phyloP scores from a whole-genome alignment of 73 alveolate species.

The Tetrahymena malaccensis region DNA sequence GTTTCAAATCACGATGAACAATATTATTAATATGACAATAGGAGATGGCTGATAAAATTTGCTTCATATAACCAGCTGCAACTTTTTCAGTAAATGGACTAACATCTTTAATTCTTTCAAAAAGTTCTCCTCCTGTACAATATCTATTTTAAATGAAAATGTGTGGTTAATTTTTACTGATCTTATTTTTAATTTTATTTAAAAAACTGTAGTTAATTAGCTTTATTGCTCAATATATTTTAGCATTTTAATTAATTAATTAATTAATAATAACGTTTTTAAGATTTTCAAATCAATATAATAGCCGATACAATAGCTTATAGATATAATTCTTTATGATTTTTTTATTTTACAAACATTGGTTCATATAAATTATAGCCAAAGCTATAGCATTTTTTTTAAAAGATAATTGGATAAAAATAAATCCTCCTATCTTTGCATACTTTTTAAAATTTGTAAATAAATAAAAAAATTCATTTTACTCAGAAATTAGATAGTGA shows the following conservation, averaged over 20 bases:
- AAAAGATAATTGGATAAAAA: no score
- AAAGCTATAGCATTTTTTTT: no score
- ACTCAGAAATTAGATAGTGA: conserved; percentile 30
- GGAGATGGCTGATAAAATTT: conserved; percentile 59
- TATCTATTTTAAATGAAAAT: neutral
- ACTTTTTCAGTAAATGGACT: conserved; percentile 53
- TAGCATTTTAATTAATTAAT: no score
- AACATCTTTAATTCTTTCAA: conserved; percentile 52
- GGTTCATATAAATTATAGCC: no score
- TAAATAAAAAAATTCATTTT: neutral
- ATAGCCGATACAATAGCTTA: no score
- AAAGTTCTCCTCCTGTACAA: conserved; percentile 69
- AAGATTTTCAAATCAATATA: no score
- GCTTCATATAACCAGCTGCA: conserved; percentile 58
- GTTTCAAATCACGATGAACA: conserved; percentile 69
- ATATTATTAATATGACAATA: conserved; percentile 59
- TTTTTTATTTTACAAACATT: no score
- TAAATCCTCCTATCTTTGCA: no score
- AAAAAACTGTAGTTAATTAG: neutral
- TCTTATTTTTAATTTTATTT: neutral
- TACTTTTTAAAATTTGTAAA: no score
- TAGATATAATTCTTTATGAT: no score
- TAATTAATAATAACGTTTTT: no score
- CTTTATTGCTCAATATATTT: no score
- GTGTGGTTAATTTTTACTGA: neutral